phyloP scores from a whole-genome alignment of 805 yeast species.

The Nakazawaea ambrosiae region DNA sequence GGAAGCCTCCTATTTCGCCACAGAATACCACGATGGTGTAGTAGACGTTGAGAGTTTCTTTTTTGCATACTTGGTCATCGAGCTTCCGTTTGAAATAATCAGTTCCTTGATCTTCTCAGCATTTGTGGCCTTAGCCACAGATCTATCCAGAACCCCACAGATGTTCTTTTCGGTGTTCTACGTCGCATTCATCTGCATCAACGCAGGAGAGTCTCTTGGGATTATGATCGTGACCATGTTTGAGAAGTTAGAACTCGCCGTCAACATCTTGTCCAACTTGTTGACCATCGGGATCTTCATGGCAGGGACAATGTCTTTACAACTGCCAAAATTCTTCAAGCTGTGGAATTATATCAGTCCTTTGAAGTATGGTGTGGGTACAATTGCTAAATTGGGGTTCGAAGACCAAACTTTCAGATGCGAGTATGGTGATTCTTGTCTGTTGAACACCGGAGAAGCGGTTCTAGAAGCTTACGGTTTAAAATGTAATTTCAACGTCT shows the following conservation, averaged over 20 bases:
- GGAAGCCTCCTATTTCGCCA: conserved; percentile 59
- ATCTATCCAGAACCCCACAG: conserved; percentile 55
- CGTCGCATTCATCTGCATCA: conserved; percentile 40
- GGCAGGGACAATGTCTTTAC: conserved; percentile 71
- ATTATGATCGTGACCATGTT: conserved; percentile 62
- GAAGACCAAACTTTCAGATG: conserved; percentile 42
- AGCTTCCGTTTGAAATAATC: conserved; percentile 50
- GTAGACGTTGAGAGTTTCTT: conserved; percentile 57
- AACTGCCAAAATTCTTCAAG: conserved; percentile 56
- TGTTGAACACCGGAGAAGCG: conserved; percentile 39
- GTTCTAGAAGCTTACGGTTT: conserved; percentile 42
- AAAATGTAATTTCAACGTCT: conserved; percentile 22
- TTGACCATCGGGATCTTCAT: conserved; percentile 60
- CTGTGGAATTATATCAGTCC: conserved; percentile 67
- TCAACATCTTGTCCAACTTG: conserved; percentile 52
- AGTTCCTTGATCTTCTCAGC: conserved; percentile 48
- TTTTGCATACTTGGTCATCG: conserved; percentile 43
- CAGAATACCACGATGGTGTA: conserved; percentile 61
- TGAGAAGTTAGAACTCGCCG: conserved; percentile 62
- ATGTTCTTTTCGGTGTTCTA: conserved; percentile 56
- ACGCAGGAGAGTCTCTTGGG: conserved; percentile 71
- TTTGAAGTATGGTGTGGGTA: conserved; percentile 52
- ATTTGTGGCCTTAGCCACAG: conserved; percentile 54
- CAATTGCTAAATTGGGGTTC: conserved; percentile 47
- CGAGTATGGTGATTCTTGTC: conserved; percentile 30